Evolutionary conservation across 805 yeast genomes (phyloP), one percentile per base, ranked within the genome.

Genomic region (Pichia phayaonensis): DNA sequence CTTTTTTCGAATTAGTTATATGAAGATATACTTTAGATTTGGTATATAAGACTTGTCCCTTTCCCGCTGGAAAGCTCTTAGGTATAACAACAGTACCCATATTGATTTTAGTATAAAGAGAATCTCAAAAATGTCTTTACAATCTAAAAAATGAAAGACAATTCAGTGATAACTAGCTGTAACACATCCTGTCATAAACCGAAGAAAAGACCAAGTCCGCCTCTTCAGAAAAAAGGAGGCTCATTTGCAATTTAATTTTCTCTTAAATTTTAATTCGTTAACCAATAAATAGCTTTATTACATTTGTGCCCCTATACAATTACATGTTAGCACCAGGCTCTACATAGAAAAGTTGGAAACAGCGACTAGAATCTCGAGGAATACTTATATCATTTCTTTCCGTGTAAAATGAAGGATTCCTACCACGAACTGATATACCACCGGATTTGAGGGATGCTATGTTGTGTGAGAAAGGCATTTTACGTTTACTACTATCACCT

Each of bases 21-120:
- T 94, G 99, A 4, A 90, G 76, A 64, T 81, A 90, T 8, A 86
- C 94, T 62, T 85, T 83, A 2, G 89, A 76, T 61, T 84, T 85
- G 29, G 69, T 75, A 57, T 71, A 79, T 16, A 79, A 61, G 45
- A 79, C 59, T 56, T 77, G 79, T 4, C 72, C 79, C 55, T 75
- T 76, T 12, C 68, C 70, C 1, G 68, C 59, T 3, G 68, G 70
- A 22, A 48, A 59, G 1, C 20, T 20, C 15, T n/a, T 39, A 1
- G 48, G 45, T 22, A 23, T n/a, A n/a, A 4, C 18, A n/a, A 48
- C 38, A 39, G 18, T 39, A 21, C 38, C 49, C 46, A 42, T 49
- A 13, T 12, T 15, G 12, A 12, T 15, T 29, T 27, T 29, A 7
- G 13, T 29, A 13, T 29, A 3, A 12, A 29, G 12, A 15, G 5